Base-by-base conservation (phyloP, 2,329 filamentous ascomycete species). In the Cercospora sp. region DNA sequence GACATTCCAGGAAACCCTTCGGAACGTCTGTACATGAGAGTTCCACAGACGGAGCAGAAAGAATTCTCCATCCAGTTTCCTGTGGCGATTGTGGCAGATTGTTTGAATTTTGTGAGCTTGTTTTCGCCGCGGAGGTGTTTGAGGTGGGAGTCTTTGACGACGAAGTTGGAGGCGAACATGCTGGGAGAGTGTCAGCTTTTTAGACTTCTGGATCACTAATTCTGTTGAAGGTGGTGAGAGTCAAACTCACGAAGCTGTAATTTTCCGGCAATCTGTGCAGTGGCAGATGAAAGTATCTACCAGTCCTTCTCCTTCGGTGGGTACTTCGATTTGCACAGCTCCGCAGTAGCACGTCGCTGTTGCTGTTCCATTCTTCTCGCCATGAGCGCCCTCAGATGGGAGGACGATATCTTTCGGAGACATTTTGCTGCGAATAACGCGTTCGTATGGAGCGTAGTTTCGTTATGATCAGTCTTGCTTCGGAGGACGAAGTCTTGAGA, bases 161-260 rank as follows among this genome's bases (percentile, higher is more conserved):
- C 81, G 74, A 89, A 87, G 78, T 87, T 88, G 63, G 85, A 84
- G 2, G 86, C 84, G 77, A 87, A 88, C 84, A 88, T 87, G 5
- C 55, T 59, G 55, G 3, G 28, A 16, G 24, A 0, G 18, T 34
- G 37, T 26, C 26, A 26, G 37, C 24, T 13, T 8, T 21, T 21
- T 21, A 21, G 18, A 21, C 18, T 21, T 21, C 18, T 21, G 18
- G 18, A 21, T 21, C 18, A 21, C 18, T 21, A 21, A 21, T 21
- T 21, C 18, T 21, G 18, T 21, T 21, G 18, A 21, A 21, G 18
- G 18, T 21, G 18, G 18, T 21, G 24, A 8, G 26, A 6, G 3
- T 28, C 26, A 28, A 28, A 58, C 55, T 59, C 28, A 59, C 55
- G 86, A 87, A 0, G 87, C 86, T 0, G 86, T 89, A 68, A 90